Evolutionary conservation across 106 monocot species (phyloP).

Genomic region (Cymbidium sinense): DNA sequence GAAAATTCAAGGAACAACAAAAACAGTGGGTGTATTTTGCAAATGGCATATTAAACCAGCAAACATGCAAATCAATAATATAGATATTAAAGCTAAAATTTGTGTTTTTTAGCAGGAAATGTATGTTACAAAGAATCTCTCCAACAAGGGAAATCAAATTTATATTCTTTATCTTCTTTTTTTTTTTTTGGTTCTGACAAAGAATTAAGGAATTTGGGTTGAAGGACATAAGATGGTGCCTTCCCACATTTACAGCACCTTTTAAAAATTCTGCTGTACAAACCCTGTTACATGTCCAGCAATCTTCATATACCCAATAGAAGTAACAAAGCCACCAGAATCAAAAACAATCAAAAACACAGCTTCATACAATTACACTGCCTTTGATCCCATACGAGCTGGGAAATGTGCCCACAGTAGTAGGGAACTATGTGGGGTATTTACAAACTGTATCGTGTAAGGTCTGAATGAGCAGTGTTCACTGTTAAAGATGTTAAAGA

Average conservation of each 20-base stretch:
- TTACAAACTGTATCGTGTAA: not conserved
- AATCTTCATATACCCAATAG: not conserved
- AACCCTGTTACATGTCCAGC: not conserved
- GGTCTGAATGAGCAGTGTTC: not conserved
- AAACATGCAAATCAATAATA: not conserved
- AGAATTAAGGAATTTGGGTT: conserved; percentile 3
- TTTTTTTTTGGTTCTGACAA: not conserved
- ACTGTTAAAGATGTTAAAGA: not conserved
- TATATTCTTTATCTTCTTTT: not conserved
- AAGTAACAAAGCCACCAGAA: conserved; percentile 4
- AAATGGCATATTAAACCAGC: not conserved
- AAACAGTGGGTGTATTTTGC: not conserved
- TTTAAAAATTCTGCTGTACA: not conserved
- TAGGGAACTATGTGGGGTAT: not conserved
- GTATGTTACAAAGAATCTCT: conserved; percentile 7
- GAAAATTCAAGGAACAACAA: not conserved
- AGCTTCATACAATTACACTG: not conserved
- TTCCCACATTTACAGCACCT: conserved; percentile 2
- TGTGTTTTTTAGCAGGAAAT: not conserved
- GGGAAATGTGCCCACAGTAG: not conserved
- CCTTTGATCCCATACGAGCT: not conserved
- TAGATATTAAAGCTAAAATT: not conserved
- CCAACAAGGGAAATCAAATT: not conserved
- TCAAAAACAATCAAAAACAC: not conserved
- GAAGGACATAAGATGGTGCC: not conserved